These are phyloP conservation scores for Mortierella sp. DNA, from an alignment of 371 early-diverging fungal species.

Conservation along the genomic window DNA sequence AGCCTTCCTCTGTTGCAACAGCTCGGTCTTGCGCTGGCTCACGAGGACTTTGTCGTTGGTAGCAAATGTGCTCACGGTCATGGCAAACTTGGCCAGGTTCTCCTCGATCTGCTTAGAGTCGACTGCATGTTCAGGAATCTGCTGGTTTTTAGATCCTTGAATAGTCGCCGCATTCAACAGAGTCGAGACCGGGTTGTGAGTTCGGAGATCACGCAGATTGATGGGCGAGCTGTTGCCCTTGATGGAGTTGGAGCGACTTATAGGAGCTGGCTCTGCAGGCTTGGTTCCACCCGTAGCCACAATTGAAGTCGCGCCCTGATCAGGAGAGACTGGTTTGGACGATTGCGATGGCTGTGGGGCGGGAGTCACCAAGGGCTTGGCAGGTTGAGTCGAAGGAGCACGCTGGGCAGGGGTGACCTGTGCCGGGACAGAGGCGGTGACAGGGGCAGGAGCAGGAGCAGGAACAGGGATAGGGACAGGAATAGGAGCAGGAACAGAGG, in stretches of 20 bases:
- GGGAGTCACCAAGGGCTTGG: not conserved
- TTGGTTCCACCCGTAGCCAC: not conserved
- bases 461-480: constrained; percentile 11
- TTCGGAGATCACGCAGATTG: constrained; percentile 29
- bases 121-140: constrained; percentile 52
- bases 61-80: constrained; percentile 65
- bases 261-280: constrained; percentile 13
- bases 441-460: not conserved
- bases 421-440: not conserved
- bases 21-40: constrained; percentile 60
- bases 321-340: constrained; percentile 1
- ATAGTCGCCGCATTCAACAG: constrained; percentile 38
- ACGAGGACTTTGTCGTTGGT: constrained; percentile 84
- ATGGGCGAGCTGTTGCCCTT: constrained; percentile 21
- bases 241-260: constrained; percentile 21
- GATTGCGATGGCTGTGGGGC: not conserved
- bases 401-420: not conserved
- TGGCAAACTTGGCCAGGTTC: constrained; percentile 72
- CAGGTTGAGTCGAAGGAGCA: not conserved
- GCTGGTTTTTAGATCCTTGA: constrained; percentile 41
- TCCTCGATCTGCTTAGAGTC: constrained; percentile 66
- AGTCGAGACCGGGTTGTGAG: constrained; percentile 35
- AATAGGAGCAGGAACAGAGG: not conserved
- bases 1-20: constrained; percentile 79
- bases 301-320: not conserved